A percentile compares a stretch with the other conserved stretches of the same genome.
Conservation (phyloP, 306 rosid genomes). For the Lathyrus tuberosus region DNA sequence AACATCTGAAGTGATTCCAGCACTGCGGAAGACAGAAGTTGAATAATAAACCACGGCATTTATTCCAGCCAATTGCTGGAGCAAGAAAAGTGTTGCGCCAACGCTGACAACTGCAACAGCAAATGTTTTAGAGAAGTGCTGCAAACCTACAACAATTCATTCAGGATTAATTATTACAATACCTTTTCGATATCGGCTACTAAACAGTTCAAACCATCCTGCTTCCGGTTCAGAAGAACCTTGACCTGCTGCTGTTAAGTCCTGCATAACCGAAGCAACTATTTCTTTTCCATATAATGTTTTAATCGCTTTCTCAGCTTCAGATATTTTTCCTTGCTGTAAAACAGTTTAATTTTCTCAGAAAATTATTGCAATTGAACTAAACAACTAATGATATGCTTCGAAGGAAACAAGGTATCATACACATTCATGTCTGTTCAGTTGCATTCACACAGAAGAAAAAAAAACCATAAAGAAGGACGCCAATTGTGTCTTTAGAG, state of each 20-base stretch:
- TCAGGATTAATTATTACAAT: slow-evolving; percentile 21
- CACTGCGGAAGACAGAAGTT: slow-evolving; percentile 88
- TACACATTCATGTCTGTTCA: neutral
- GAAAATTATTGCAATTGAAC: slow-evolving; percentile 7
- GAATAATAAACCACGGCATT: slow-evolving; percentile 96
- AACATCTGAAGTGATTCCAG: slow-evolving; percentile 91
- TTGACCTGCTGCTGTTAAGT: slow-evolving; percentile 56
- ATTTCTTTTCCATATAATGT: slow-evolving; percentile 80
- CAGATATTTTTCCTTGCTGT: slow-evolving; percentile 80
- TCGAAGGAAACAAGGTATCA: neutral
- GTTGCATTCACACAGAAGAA: neutral
- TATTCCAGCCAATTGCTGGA: slow-evolving; percentile 97
- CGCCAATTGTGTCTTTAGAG: neutral
- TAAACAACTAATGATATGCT: slow-evolving; percentile 3
- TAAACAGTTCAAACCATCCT: slow-evolving; percentile 85
- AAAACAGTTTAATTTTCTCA: slow-evolving; percentile 19
- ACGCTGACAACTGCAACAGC: slow-evolving; percentile 79
- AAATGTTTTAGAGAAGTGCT: slow-evolving; percentile 33
- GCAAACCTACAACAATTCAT: slow-evolving; percentile 3
- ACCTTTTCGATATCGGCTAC: slow-evolving; percentile 88
- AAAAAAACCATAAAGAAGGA: neutral
- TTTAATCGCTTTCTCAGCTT: slow-evolving; percentile 73
- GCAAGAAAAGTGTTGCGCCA: slow-evolving; percentile 83
- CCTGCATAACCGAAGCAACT: slow-evolving; percentile 65
- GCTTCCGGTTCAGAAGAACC: slow-evolving; percentile 89